A percentile compares a stretch with the other conserved stretches of the same genome.
Conservation (phyloP, 106 monocot genomes). For the Hemerocallis citrina region DNA sequence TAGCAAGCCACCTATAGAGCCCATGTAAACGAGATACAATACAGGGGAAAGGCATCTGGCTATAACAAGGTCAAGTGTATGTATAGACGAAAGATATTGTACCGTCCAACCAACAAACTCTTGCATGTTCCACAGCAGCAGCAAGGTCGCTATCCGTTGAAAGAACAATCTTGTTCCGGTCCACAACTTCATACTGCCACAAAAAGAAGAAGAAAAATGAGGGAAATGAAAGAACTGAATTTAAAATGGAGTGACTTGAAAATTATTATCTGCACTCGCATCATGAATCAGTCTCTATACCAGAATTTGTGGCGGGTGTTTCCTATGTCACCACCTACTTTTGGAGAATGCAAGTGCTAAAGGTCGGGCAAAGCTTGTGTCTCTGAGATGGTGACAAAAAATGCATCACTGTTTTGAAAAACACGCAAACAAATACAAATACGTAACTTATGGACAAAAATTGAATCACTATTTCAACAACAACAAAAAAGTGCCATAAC, state of each 20-base stretch:
- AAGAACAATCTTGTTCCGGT: slow-evolving; percentile 73
- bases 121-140: slow-evolving; percentile 11
- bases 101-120: slow-evolving; percentile 14
- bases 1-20: too few relatives aligned
- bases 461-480: too few relatives aligned
- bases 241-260: not conserved
- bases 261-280: not conserved
- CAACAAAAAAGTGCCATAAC: too few relatives aligned
- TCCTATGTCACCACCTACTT: slow-evolving; percentile 52
- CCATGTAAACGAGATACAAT: too few relatives aligned
- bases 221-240: not conserved
- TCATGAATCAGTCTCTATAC: slow-evolving; percentile 21
- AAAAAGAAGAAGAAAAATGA: too few relatives aligned
- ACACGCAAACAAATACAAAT: not conserved
- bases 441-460: too few relatives aligned
- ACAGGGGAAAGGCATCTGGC: too few relatives aligned
- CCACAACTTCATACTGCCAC: slow-evolving; percentile 87
- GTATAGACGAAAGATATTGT: not conserved
- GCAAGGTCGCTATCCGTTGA: slow-evolving; percentile 70
- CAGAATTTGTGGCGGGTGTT: slow-evolving; percentile 77
- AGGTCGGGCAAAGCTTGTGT: slow-evolving; percentile 58
- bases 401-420: not conserved
- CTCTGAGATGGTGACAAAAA: slow-evolving; percentile 29
- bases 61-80: too few relatives aligned
- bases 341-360: slow-evolving; percentile 73